phyloP scores from a whole-genome alignment of 257 asterid species.

The Salvia rosmarinus region DNA sequence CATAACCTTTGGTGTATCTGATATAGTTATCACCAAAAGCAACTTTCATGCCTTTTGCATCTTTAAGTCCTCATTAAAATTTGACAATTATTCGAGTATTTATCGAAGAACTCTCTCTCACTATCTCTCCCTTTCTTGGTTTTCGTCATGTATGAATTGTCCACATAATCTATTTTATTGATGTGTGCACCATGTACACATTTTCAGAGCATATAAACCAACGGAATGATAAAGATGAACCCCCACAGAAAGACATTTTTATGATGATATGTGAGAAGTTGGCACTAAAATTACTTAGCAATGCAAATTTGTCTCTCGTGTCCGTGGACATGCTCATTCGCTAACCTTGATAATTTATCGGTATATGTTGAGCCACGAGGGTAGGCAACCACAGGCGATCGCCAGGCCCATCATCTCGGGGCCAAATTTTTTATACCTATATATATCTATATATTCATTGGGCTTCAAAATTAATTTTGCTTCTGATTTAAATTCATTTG shows the following conservation, averaged over 20 bases:
- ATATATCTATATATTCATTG: too few species aligned
- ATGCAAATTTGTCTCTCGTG: constrained; percentile 72
- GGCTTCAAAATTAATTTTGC: too few species aligned
- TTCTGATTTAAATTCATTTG: too few species aligned
- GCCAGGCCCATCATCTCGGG: too few species aligned
- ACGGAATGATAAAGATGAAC: constrained; percentile 52
- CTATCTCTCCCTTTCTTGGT: not conserved
- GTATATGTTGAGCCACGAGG: too few species aligned
- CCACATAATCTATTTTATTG: constrained; percentile 26
- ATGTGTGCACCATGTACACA: constrained; percentile 66
- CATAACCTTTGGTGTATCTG: too few species aligned
- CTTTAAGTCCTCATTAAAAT: not conserved
- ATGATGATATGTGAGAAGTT: constrained; percentile 76
- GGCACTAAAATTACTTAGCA: constrained; percentile 84
- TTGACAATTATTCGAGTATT: not conserved
- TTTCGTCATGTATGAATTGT: constrained; percentile 1
- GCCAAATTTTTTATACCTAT: too few species aligned
- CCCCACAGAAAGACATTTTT: constrained; percentile 60
- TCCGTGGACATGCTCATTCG: constrained; percentile 89
- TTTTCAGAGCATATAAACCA: constrained; percentile 71
- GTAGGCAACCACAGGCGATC: too few species aligned
- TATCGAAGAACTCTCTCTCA: not conserved
- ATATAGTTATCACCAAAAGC: too few species aligned
- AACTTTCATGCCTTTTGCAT: too few species aligned
- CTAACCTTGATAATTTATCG: constrained; percentile 81